Evolutionary conservation across 306 rosid species (phyloP).

Genomic region (Cucurbita maxima): DNA sequence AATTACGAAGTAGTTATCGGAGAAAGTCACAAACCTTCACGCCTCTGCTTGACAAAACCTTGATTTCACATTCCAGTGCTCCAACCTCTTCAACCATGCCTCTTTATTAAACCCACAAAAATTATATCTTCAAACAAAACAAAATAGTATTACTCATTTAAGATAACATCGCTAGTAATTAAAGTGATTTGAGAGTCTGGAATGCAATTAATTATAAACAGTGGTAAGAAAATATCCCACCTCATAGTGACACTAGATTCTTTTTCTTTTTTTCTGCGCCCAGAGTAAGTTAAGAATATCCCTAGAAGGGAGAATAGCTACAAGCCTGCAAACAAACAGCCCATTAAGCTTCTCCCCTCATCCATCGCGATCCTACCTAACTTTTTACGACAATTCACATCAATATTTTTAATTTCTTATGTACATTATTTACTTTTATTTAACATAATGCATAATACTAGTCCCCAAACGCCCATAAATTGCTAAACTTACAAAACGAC

Average conservation of each 20-base stretch:
- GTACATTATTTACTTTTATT: not conserved
- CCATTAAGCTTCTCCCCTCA: not conserved
- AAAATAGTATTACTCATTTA: not conserved
- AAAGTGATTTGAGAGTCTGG: not conserved
- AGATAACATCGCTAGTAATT: no score
- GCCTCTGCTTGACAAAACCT: not conserved
- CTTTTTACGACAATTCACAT: not conserved
- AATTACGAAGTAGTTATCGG: no score
- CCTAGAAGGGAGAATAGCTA: not conserved
- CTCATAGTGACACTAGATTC: not conserved
- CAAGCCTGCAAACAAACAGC: not conserved
- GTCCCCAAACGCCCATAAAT: not conserved
- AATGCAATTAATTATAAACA: not conserved
- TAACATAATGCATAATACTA: no score
- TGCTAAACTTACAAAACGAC: slow-evolving; percentile 14
- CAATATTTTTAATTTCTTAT: not conserved
- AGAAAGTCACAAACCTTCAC: not conserved
- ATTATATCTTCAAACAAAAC: not conserved
- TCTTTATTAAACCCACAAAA: not conserved
- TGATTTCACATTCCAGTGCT: not conserved
- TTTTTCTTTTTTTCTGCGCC: not conserved
- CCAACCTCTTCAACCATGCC: not conserved
- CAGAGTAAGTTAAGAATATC: not conserved
- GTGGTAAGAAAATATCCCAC: not conserved
- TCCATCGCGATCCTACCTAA: not conserved